These are phyloP conservation scores for Crithidia bombi DNA, from an alignment of 208 protist genomes.

Conservation along the genomic window DNA sequence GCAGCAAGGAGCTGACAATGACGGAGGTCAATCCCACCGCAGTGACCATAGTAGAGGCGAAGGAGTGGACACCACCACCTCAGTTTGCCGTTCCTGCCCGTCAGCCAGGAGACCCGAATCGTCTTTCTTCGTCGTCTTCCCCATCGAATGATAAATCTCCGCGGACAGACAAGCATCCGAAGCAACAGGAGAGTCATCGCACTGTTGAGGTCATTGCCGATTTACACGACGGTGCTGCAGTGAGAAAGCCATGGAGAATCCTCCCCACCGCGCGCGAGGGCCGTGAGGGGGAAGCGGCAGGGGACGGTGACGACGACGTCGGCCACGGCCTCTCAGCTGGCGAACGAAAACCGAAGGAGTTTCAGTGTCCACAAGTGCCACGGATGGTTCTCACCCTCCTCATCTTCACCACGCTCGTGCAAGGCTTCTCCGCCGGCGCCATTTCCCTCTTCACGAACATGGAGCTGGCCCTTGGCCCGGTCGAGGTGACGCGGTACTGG, in stretches of 20 bases:
- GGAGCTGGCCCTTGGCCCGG: conserved; percentile 32
- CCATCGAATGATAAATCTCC: not conserved
- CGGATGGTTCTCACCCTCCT: conserved; percentile 40
- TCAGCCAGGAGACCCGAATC: not conserved
- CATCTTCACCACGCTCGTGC: conserved; percentile 33
- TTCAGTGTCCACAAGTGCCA: conserved; percentile 25
- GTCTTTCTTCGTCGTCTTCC: not conserved
- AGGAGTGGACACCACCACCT: not conserved
- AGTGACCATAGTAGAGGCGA: not conserved
- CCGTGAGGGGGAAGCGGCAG: too few relatives aligned
- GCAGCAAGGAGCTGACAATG: conserved; percentile 10
- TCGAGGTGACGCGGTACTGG: conserved; percentile 47
- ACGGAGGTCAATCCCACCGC: not conserved
- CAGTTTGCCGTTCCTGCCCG: not conserved
- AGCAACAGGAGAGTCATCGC: conserved; percentile 11
- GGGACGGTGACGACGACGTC: not conserved
- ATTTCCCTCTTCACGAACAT: conserved; percentile 46
- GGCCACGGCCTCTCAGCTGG: not conserved
- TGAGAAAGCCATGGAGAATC: too few relatives aligned
- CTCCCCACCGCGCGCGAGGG: not conserved
- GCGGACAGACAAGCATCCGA: not conserved
- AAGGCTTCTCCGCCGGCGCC: conserved; percentile 37
- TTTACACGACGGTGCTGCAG: too few relatives aligned
- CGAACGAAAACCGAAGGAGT: not conserved
- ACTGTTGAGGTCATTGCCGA: too few relatives aligned